Percentiles rank a stretch among this genome's conserved stretches.
Conservation (phyloP, 352 stramenopile genomes). For the Pythium scleroteichum region DNA sequence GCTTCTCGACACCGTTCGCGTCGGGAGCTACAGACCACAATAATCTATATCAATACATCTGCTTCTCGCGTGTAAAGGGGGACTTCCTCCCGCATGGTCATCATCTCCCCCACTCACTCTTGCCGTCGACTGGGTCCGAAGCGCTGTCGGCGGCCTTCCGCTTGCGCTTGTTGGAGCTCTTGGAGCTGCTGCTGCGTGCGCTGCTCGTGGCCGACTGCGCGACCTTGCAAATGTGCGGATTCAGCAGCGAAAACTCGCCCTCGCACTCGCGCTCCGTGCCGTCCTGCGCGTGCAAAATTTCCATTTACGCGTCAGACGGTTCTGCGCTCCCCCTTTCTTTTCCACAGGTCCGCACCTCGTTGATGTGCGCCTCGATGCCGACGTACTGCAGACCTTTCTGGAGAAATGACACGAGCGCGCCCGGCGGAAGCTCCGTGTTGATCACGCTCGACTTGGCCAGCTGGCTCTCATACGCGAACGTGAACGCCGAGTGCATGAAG, state of each 20-base stretch:
- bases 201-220: conserved; percentile 76
- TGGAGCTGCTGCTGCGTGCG: conserved; percentile 44
- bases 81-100: too few species aligned
- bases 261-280: conserved; percentile 85
- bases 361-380: conserved; percentile 90
- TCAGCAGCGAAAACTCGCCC: conserved; percentile 91
- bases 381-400: conserved; percentile 98
- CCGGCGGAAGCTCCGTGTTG: conserved; percentile 93
- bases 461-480: conserved; percentile 98
- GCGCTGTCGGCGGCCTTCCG: conserved; percentile 54
- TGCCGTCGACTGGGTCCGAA: conserved; percentile 45
- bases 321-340: not conserved
- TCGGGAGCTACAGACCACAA: conserved; percentile 37
- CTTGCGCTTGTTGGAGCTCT: conserved; percentile 82
- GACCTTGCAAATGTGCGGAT: conserved; percentile 89
- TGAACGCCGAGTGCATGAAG: conserved; percentile 98
- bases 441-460: conserved; percentile 93
- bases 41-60: conserved; percentile 13
- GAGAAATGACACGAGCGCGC: conserved; percentile 97
- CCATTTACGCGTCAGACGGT: not conserved
- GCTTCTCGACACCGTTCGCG: conserved; percentile 65
- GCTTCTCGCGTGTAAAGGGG: not conserved
- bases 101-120: conserved; percentile 32
- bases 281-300: conserved; percentile 50
- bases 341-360: conserved; percentile 54